phyloP scores from a whole-genome alignment of 148 eudicot genomes.

The Persicaria maculosa region DNA sequence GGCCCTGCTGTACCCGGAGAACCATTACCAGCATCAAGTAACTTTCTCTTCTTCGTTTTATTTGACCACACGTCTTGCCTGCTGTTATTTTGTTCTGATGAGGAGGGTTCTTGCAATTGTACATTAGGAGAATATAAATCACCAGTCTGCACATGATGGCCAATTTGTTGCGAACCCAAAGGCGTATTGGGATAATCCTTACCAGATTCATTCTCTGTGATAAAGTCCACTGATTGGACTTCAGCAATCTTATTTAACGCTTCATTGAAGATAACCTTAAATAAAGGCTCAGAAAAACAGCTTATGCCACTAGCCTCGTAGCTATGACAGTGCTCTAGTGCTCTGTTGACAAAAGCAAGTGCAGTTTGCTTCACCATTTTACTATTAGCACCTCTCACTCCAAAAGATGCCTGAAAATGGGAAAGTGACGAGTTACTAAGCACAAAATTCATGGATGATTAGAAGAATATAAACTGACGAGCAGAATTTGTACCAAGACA shows the following conservation, averaged over 20 bases:
- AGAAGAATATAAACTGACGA: neutral
- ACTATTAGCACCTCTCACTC: constrained; percentile 39
- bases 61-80: neutral
- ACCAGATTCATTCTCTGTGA: constrained; percentile 8
- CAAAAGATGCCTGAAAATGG: constrained; percentile 29
- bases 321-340: constrained; percentile 35
- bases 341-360: constrained; percentile 42
- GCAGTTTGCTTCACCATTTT: constrained; percentile 58
- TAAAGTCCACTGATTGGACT: constrained; percentile 7
- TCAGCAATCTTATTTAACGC: constrained; percentile 3
- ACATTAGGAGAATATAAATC: constrained; percentile 19
- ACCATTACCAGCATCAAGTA: constrained; percentile 13
- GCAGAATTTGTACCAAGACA: too few species aligned
- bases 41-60: constrained; percentile 11
- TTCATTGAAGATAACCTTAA: constrained; percentile 20
- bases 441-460: neutral
- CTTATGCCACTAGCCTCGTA: constrained; percentile 49
- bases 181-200: constrained; percentile 24
- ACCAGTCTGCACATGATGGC: constrained; percentile 29
- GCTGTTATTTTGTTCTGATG: constrained; percentile 9
- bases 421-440: neutral
- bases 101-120: constrained; percentile 11
- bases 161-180: constrained; percentile 30
- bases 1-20: constrained; percentile 11
- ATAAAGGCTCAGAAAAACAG: constrained; percentile 48